These are phyloP conservation scores for Skeletonema potamos DNA, from an alignment of 108 stramenopile species.

Conservation along the genomic window DNA sequence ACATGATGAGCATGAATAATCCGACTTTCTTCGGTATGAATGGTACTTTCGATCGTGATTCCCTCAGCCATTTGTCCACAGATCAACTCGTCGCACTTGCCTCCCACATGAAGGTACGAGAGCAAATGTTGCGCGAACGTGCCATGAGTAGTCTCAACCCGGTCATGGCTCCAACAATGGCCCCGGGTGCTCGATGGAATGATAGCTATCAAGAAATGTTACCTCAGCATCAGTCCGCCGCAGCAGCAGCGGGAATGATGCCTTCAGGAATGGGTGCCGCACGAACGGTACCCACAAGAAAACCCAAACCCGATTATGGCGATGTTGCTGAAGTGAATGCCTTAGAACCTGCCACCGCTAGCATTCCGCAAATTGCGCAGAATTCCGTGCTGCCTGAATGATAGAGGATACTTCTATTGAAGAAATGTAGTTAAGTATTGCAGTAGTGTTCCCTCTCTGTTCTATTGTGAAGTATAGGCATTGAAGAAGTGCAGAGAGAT, in stretches of 20 bases:
- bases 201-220: not conserved
- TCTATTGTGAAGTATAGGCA: not conserved
- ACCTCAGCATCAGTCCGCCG: not conserved
- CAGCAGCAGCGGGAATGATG: not conserved
- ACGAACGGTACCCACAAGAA: not conserved
- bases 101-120: not conserved
- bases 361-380: not conserved
- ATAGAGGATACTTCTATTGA: too few species aligned
- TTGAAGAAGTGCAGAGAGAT: too few species aligned
- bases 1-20: not conserved
- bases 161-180: not conserved
- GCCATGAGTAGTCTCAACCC: not conserved
- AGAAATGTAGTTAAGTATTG: too few species aligned
- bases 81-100: not conserved
- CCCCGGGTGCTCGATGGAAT: not conserved
- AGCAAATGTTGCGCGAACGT: not conserved
- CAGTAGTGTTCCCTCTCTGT: too few species aligned
- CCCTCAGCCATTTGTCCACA: not conserved
- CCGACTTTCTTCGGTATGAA: not conserved
- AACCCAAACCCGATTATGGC: not conserved
- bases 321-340: not conserved
- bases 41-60: not conserved
- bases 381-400: not conserved
- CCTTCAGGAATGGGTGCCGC: not conserved
- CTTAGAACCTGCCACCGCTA: not conserved